Evolutionary conservation across 2,329 filamentous ascomycete genomes (phyloP).

Genomic region (Fusarium zealandicum): DNA sequence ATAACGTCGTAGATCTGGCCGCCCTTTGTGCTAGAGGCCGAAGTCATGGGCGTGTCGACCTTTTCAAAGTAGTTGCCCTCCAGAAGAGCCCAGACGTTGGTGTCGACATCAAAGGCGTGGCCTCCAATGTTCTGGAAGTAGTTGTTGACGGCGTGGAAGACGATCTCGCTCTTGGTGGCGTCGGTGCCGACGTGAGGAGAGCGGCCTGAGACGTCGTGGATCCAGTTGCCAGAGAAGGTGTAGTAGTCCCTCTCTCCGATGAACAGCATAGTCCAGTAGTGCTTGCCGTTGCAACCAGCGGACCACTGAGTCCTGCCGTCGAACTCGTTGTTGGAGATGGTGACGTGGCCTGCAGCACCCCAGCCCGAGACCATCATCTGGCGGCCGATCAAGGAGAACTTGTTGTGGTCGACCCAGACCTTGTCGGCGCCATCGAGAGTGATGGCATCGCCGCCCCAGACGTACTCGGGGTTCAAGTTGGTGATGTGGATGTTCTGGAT

Average conservation of each 20-base stretch:
- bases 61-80: constrained; percentile 66
- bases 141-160: constrained; percentile 67
- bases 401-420: constrained; percentile 60
- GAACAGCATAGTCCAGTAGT: constrained; percentile 66
- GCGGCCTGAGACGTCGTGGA: constrained; percentile 64
- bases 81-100: constrained; percentile 54
- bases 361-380: constrained; percentile 66
- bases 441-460: constrained; percentile 66
- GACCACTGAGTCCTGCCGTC: constrained; percentile 61
- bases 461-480: constrained; percentile 62
- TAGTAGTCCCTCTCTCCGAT: constrained; percentile 47
- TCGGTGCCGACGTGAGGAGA: constrained; percentile 61
- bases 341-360: constrained; percentile 58
- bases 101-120: constrained; percentile 62
- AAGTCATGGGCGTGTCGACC: constrained; percentile 48
- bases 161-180: constrained; percentile 48
- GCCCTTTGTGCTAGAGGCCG: constrained; percentile 19
- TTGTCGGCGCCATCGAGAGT: constrained; percentile 55
- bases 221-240: constrained; percentile 65
- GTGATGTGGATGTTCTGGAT: constrained; percentile 65
- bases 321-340: constrained; percentile 65
- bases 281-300: constrained; percentile 63
- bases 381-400: constrained; percentile 63
- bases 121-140: constrained; percentile 60
- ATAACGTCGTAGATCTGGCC: constrained; percentile 38